These are phyloP conservation scores for Parsonsia alboflavescens DNA, from an alignment of 257 asterid genomes.

Conservation along the genomic window DNA sequence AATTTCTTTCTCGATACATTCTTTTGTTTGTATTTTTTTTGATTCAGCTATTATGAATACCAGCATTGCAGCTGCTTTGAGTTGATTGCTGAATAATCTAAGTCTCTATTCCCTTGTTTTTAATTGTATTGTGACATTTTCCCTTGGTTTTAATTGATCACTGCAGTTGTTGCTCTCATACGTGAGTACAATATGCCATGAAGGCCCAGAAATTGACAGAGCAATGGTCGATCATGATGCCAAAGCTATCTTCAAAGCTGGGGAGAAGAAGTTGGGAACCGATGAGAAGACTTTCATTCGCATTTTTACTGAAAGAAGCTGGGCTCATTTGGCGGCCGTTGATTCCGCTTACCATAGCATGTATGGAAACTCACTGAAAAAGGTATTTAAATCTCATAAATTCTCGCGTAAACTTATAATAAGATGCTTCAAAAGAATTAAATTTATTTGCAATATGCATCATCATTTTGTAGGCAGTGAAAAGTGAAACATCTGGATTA, in stretches of 20 bases:
- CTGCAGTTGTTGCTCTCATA: constrained; percentile 68
- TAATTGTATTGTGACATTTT: not conserved
- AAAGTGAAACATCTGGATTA: constrained; percentile 79
- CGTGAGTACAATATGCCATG: constrained; percentile 48
- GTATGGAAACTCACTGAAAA: constrained; percentile 61
- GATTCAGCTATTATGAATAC: no score
- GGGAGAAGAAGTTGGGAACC: constrained; percentile 85
- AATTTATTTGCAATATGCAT: constrained; percentile 4
- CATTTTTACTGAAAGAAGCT: constrained; percentile 66
- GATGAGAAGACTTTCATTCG: constrained; percentile 73
- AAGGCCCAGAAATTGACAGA: constrained; percentile 87
- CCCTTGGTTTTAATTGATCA: not conserved
- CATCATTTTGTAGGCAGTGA: constrained; percentile 59
- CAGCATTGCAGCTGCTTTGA: no score
- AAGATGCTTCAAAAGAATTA: not conserved
- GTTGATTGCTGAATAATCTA: no score
- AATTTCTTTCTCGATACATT: not conserved
- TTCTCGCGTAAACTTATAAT: not conserved
- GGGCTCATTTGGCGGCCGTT: constrained; percentile 70
- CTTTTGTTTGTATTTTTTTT: no score
- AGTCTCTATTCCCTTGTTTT: no score
- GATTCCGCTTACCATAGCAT: constrained; percentile 53
- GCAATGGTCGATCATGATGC: constrained; percentile 72
- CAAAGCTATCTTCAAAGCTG: constrained; percentile 78
- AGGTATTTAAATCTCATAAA: constrained; percentile 34